Percentiles rank a stretch among this genome's conserved stretches.
These are phyloP conservation scores for Fomitopsis serialis DNA, from an alignment of 768 basidiomycete species.

Conservation along the genomic window DNA sequence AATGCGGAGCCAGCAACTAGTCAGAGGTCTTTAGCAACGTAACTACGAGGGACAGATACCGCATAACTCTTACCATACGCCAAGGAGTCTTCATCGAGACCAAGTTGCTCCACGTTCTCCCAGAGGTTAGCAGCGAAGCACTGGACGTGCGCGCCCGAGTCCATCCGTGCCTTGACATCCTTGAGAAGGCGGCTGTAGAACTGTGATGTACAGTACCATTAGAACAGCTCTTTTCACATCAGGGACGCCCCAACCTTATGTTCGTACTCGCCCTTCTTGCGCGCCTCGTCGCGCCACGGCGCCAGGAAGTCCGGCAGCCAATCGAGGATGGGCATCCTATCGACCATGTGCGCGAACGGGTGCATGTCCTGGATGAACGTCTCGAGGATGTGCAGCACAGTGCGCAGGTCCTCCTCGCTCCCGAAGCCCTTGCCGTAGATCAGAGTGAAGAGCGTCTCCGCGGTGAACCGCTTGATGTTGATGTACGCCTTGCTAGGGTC, in stretches of 20 bases:
- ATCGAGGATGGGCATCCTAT: constrained; percentile 9
- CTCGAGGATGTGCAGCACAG: constrained; percentile 16
- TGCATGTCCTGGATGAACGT: constrained; percentile 20
- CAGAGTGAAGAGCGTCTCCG: not conserved
- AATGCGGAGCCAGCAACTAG: constrained; percentile 18
- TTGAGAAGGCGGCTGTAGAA: constrained; percentile 16
- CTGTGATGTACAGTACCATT: not conserved
- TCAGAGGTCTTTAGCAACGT: not conserved
- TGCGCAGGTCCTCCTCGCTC: constrained; percentile 19
- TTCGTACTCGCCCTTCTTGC: constrained; percentile 10
- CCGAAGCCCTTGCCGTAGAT: constrained; percentile 19
- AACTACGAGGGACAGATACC: not conserved
- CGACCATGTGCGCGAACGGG: constrained; percentile 13
- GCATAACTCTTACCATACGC: constrained; percentile 8
- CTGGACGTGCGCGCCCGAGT: constrained; percentile 6
- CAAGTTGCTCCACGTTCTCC: constrained; percentile 11
- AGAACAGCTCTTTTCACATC: not conserved
- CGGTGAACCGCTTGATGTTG: not conserved
- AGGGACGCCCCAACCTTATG: constrained; percentile 4
- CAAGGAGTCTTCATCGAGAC: constrained; percentile 7
- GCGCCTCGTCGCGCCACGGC: constrained; percentile 13
- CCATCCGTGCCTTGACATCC: constrained; percentile 19
- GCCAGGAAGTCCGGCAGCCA: constrained; percentile 23
- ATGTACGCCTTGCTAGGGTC: not conserved
- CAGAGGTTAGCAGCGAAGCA: constrained; percentile 16